These are phyloP conservation scores for Pythium aquatile DNA, from an alignment of 352 stramenopile genomes.

Conservation along the genomic window DNA sequence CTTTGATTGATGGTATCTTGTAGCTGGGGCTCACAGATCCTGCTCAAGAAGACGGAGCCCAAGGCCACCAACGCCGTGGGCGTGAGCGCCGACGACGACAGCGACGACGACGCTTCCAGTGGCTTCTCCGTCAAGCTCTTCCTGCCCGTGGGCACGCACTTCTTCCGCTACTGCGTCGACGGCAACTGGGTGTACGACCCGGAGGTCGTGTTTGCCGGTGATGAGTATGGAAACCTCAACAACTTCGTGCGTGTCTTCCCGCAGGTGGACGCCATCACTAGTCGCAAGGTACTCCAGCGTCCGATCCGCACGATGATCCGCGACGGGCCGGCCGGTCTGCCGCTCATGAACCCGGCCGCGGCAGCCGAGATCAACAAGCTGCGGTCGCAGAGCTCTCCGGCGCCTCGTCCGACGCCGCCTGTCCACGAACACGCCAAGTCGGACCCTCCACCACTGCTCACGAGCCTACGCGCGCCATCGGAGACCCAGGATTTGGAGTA, in stretches of 20 bases:
- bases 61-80: slow-evolving; percentile 13
- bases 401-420: slow-evolving; percentile 13
- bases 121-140: slow-evolving; percentile 49
- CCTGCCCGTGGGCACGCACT: slow-evolving; percentile 63
- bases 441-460: slow-evolving; percentile 30
- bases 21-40: slow-evolving; percentile 80
- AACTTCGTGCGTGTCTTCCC: slow-evolving; percentile 76
- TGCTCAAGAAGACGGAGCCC: slow-evolving; percentile 34
- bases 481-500: slow-evolving; percentile 72
- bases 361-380: slow-evolving; percentile 65
- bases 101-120: slow-evolving; percentile 9
- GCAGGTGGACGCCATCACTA: slow-evolving; percentile 14
- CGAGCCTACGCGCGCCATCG: slow-evolving; percentile 42
- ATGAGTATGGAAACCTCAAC: slow-evolving; percentile 88
- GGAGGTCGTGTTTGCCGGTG: slow-evolving; percentile 73
- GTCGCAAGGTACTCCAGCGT: slow-evolving; percentile 50
- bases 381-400: slow-evolving; percentile 42
- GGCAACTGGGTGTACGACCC: slow-evolving; percentile 84
- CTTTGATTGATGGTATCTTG: neutral
- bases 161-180: slow-evolving; percentile 82
- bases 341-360: slow-evolving; percentile 71
- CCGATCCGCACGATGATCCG: slow-evolving; percentile 75
- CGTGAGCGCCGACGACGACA: slow-evolving; percentile 6
- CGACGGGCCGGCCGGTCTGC: slow-evolving; percentile 42
- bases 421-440: slow-evolving; percentile 23